Evolutionary conservation across 78 protist genomes (phyloP).

Genomic region (Monosiga brevicollis): DNA sequence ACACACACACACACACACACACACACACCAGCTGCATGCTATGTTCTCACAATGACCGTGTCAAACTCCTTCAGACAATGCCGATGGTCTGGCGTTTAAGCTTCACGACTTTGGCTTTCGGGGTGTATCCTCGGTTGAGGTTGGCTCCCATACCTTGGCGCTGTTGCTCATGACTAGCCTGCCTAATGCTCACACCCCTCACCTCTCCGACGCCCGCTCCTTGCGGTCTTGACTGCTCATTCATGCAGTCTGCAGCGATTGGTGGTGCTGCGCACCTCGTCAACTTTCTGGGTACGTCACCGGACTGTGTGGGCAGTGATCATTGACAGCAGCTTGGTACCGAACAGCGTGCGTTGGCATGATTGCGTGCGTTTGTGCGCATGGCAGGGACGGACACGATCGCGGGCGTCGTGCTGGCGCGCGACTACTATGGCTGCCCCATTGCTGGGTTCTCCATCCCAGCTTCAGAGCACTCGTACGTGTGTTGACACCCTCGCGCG

Average conservation of each 20-base stretch:
- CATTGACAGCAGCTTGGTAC: no score
- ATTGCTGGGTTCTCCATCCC: conserved; percentile 26
- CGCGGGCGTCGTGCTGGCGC: conserved; percentile 8
- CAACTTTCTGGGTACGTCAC: conserved; percentile 38
- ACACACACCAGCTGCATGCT: neutral
- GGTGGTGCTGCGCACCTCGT: conserved; percentile 34
- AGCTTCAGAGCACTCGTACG: conserved; percentile 44
- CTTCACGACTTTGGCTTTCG: neutral
- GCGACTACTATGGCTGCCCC: neutral
- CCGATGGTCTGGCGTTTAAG: neutral
- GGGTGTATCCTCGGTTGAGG: neutral
- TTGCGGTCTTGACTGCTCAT: conserved; percentile 28
- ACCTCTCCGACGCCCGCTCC: no score
- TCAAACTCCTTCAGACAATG: neutral
- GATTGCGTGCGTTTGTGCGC: no score
- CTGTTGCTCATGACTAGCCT: neutral
- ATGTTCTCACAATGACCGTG: neutral
- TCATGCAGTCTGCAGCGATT: conserved; percentile 18
- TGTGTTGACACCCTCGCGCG: no score
- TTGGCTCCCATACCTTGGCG: neutral
- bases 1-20: neutral
- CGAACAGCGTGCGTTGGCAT: no score
- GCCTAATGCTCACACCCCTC: neutral
- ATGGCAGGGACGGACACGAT: conserved; percentile 38
- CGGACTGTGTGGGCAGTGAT: no score